These are phyloP conservation scores for Acanthamoeba triangularis DNA, from an alignment of 208 protist species.

Conservation along the genomic window DNA sequence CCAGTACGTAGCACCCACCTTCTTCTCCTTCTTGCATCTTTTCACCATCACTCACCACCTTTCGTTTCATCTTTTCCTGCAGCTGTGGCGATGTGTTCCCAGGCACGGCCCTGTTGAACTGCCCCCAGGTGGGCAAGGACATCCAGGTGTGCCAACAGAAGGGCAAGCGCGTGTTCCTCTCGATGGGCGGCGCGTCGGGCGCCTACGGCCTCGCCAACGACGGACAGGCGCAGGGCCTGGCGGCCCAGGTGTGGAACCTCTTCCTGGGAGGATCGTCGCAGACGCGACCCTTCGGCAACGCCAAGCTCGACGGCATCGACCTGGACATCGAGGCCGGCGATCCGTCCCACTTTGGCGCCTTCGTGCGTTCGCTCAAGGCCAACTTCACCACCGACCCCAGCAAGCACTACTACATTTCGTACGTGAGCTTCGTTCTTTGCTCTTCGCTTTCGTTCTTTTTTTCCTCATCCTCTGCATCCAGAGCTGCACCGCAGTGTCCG, in stretches of 20 bases:
- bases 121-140: constrained; percentile 64
- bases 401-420: constrained; percentile 18
- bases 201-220: constrained; percentile 59
- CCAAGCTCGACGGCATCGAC: constrained; percentile 78
- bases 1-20: constrained; percentile 8
- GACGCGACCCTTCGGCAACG: constrained; percentile 77
- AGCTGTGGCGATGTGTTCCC: constrained; percentile 30
- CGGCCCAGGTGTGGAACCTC: constrained; percentile 77
- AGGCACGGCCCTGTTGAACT: neutral
- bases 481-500: constrained; percentile 80
- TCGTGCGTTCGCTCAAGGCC: constrained; percentile 17
- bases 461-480: neutral
- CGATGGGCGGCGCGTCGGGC: constrained; percentile 76
- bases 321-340: constrained; percentile 80
- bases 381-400: constrained; percentile 5
- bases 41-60: too few species aligned
- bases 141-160: constrained; percentile 72
- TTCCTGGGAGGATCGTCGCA: constrained; percentile 76
- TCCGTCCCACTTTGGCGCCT: constrained; percentile 53
- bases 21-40: neutral
- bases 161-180: constrained; percentile 72
- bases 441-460: neutral
- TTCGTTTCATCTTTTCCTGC: neutral
- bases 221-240: constrained; percentile 2
- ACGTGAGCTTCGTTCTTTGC: neutral